Evolutionary conservation across 108 stramenopile species (phyloP).

Genomic region (Hondaea fermentalgiana): DNA sequence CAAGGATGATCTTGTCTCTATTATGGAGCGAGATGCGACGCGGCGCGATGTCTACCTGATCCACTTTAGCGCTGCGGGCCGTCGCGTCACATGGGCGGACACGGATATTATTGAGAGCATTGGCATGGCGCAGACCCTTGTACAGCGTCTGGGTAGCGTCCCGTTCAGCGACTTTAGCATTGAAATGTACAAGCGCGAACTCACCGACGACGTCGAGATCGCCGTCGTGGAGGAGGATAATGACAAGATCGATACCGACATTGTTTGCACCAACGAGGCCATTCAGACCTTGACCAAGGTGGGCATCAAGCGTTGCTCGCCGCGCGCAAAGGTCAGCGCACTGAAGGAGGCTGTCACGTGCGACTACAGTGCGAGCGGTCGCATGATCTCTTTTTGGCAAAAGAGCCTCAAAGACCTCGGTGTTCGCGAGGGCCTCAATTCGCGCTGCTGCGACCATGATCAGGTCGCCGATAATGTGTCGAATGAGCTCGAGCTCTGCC

Average conservation of each 20-base stretch:
- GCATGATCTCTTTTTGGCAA: background rate
- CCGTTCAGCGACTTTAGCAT: background rate
- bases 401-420: background rate
- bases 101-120: background rate
- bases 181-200: background rate
- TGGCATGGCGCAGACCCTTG: background rate
- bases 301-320: background rate
- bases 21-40: background rate
- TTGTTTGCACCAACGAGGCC: background rate
- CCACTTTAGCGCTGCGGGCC: background rate
- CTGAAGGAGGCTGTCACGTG: background rate
- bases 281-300: background rate
- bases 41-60: background rate
- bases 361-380: background rate
- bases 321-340: background rate
- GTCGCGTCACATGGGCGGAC: background rate
- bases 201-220: background rate
- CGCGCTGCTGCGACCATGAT: background rate
- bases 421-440: background rate
- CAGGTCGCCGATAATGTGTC: background rate
- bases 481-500: slow-evolving; percentile 3
- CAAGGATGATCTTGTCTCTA: background rate
- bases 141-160: background rate
- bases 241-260: background rate
- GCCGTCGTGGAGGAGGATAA: background rate